Conservation (phyloP, 2,329 filamentous ascomycete genomes). For the Ascochyta rabiei region DNA sequence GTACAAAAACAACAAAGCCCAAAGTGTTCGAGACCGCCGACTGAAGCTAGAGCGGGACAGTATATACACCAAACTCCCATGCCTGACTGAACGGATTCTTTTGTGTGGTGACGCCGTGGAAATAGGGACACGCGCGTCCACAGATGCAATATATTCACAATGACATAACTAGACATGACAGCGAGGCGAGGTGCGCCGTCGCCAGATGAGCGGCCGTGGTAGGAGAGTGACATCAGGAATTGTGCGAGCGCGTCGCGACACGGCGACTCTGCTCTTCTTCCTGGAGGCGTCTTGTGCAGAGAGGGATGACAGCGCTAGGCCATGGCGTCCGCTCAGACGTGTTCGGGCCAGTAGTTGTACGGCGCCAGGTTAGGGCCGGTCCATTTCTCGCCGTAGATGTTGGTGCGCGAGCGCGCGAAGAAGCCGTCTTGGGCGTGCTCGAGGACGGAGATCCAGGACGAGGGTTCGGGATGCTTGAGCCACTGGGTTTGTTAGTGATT, state of each 20-base stretch:
- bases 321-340: slow-evolving; percentile 45
- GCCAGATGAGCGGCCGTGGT: neutral
- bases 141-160: too few species aligned
- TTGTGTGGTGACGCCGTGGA: too few species aligned
- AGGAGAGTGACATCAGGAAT: too few species aligned
- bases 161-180: too few species aligned
- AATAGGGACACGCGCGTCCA: too few species aligned
- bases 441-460: slow-evolving; percentile 61
- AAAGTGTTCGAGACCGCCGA: too few species aligned
- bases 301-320: neutral
- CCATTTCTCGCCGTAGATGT: slow-evolving; percentile 62
- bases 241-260: neutral
- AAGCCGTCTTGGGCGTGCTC: slow-evolving; percentile 62
- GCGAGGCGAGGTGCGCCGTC: too few species aligned
- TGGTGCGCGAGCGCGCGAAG: slow-evolving; percentile 56
- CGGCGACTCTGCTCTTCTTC: neutral
- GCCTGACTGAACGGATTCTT: too few species aligned
- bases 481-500: slow-evolving; percentile 51
- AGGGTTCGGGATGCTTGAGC: slow-evolving; percentile 62
- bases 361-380: slow-evolving; percentile 53
- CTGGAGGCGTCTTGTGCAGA: neutral
- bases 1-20: too few species aligned
- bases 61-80: too few species aligned
- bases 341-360: slow-evolving; percentile 60
- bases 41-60: too few species aligned